Evolutionary conservation across 306 rosid species (phyloP).

Genomic region (Gastrolobium bilobum): DNA sequence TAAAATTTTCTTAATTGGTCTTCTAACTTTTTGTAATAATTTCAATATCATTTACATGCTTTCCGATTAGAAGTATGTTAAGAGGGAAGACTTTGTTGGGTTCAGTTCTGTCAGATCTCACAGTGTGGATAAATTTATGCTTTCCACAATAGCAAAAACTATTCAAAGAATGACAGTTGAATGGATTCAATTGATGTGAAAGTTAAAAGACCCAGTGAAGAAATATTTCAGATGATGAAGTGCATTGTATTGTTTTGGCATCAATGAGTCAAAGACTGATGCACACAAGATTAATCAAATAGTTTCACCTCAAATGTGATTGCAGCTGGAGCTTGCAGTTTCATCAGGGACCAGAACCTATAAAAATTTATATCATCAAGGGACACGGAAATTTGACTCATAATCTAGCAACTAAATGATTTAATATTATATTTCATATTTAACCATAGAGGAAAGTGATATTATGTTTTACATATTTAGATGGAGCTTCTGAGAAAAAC

Average conservation of each 20-base stretch:
- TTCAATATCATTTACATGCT: constrained; percentile 17
- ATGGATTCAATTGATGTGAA: constrained; percentile 15
- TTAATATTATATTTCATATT: constrained; percentile 8
- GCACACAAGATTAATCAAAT: constrained; percentile 15
- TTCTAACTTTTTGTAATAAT: background rate
- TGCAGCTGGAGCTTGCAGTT: background rate
- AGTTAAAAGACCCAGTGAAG: background rate
- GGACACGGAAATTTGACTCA: background rate
- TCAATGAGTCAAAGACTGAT: background rate
- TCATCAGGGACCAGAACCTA: background rate
- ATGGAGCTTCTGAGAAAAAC: background rate
- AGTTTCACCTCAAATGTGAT: constrained; percentile 2
- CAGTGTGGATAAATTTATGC: constrained; percentile 1
- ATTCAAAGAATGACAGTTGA: constrained; percentile 23
- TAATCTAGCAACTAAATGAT: background rate
- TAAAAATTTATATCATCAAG: background rate
- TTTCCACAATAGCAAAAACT: constrained; percentile 6
- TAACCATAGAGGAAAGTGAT: background rate
- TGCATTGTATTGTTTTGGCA: constrained; percentile 28
- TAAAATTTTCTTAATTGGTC: constrained; percentile 4
- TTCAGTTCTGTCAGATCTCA: background rate
- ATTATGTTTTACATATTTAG: constrained; percentile 12
- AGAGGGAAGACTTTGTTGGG: constrained; percentile 18
- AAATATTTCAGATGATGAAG: constrained; percentile 25
- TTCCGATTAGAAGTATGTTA: background rate